Evolutionary conservation across 306 rosid genomes (phyloP).

Genomic region (Pterocarpus santalinus): DNA sequence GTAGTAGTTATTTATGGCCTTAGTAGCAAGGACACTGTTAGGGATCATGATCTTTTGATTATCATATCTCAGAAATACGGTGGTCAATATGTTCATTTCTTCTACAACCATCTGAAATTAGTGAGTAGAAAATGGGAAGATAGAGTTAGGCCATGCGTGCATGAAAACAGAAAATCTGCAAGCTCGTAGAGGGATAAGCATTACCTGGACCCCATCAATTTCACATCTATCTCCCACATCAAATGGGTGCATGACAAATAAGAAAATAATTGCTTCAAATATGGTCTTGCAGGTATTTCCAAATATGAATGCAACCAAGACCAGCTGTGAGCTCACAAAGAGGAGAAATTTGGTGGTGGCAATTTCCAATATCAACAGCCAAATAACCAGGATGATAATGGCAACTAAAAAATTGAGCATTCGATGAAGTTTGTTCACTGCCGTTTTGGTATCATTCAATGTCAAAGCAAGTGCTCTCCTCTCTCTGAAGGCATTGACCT

Average conservation of each 20-base stretch:
- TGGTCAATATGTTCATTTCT: conserved; percentile 97
- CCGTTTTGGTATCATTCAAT: conserved; percentile 94
- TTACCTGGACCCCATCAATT: conserved; percentile 83
- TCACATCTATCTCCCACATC: conserved; percentile 98
- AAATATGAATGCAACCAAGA: conserved; percentile 84
- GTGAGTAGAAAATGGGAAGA: background rate
- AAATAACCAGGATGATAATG: conserved; percentile 62
- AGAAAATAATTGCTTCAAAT: conserved; percentile 85
- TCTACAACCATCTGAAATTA: conserved; percentile 90
- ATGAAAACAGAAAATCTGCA: background rate
- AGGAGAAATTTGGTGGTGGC: conserved; percentile 78
- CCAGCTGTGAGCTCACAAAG: conserved; percentile 82
- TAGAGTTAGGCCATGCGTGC: conserved; percentile 39
- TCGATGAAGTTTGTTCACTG: conserved; percentile 84
- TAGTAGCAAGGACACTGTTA: conserved; percentile 76
- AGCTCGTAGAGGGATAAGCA: conserved; percentile 5
- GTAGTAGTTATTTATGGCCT: conserved; percentile 77
- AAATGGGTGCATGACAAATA: conserved; percentile 92
- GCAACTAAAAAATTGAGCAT: conserved; percentile 77
- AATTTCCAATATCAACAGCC: conserved; percentile 80
- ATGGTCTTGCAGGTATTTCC: conserved; percentile 94
- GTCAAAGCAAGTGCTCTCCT: conserved; percentile 95
- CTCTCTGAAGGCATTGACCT: conserved; percentile 94
- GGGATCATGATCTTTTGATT: conserved; percentile 71
- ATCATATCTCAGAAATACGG: conserved; percentile 82